These are phyloP conservation scores for Fusarium phyllophilum DNA, from an alignment of 2,329 filamentous ascomycete genomes.

Conservation along the genomic window DNA sequence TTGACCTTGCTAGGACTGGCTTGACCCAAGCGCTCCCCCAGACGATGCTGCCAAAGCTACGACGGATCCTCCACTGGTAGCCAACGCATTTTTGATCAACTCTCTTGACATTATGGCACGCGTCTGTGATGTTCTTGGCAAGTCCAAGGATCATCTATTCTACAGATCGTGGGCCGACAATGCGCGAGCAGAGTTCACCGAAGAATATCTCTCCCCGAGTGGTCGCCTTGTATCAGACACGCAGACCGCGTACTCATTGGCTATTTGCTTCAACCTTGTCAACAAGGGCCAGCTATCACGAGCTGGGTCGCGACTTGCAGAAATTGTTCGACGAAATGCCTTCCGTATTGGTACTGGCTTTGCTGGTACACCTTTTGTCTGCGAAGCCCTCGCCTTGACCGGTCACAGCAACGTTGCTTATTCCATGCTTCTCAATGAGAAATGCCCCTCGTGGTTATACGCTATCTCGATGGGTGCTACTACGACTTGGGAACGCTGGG, in stretches of 20 bases:
- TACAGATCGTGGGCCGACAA: constrained; percentile 25
- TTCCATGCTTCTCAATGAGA: constrained; percentile 50
- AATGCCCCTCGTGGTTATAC: constrained; percentile 52
- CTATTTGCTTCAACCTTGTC: constrained; percentile 38
- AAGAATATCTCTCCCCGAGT: constrained; percentile 39
- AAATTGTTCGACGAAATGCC: constrained; percentile 29
- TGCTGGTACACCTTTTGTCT: constrained; percentile 53
- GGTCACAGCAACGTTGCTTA: constrained; percentile 45
- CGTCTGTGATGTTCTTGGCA: constrained; percentile 48
- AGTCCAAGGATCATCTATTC: constrained; percentile 20
- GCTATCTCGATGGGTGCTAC: constrained; percentile 53
- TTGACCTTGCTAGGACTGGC: constrained; percentile 56
- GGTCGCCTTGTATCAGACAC: constrained; percentile 37
- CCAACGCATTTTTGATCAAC: constrained; percentile 59
- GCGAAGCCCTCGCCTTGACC: constrained; percentile 33
- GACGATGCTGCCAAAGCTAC: constrained; percentile 52
- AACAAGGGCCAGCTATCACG: neutral
- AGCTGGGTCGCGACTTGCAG: constrained; percentile 25
- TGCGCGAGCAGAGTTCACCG: constrained; percentile 23
- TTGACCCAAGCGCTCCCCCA: constrained; percentile 58
- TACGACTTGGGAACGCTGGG: constrained; percentile 57
- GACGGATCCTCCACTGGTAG: constrained; percentile 54
- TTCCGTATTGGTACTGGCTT: constrained; percentile 42
- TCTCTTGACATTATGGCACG: constrained; percentile 52
- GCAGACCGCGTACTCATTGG: constrained; percentile 38